Conservation (phyloP, 208 protist species). For the Leptomonas pyrrhocoris region DNA sequence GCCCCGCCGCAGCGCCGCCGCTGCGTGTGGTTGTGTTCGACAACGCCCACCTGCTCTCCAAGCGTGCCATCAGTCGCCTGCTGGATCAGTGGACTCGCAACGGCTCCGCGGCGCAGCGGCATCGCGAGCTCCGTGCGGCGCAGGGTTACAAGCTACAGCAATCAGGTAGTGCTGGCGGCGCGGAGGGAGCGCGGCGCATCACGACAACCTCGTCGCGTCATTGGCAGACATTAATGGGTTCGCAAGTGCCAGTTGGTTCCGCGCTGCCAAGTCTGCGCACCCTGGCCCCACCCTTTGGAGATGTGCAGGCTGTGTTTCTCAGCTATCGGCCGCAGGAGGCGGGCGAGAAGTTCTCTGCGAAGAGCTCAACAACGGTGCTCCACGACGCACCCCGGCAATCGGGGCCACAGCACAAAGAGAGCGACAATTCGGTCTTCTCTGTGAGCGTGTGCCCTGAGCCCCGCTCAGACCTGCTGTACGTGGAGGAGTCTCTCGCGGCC, state of each 20-base stretch:
- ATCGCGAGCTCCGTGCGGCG: neutral
- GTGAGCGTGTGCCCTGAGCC: neutral
- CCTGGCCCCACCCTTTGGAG: constrained; percentile 46
- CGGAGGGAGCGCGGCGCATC: neutral
- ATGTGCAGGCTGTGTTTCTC: constrained; percentile 54
- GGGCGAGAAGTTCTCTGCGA: neutral
- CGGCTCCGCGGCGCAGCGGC: constrained; percentile 25
- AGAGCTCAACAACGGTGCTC: neutral
- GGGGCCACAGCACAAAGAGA: too few relatives aligned
- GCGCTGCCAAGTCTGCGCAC: constrained; percentile 18
- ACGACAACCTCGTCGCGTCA: neutral
- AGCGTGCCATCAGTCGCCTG: constrained; percentile 54
- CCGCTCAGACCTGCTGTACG: constrained; percentile 32
- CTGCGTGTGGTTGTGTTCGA: constrained; percentile 43
- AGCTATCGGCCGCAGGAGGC: constrained; percentile 16
- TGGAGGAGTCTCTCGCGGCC: constrained; percentile 57
- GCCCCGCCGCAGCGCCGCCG: neutral
- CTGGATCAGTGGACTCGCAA: constrained; percentile 85
- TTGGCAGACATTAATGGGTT: constrained; percentile 26
- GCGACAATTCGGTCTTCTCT: neutral
- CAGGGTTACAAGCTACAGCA: neutral
- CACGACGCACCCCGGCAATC: neutral
- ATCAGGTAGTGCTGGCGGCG: neutral
- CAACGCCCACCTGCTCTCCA: constrained; percentile 70
- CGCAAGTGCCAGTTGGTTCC: neutral